These are phyloP conservation scores for Phycomyces nitens DNA, from an alignment of 192 early-diverging fungal species.

Conservation along the genomic window DNA sequence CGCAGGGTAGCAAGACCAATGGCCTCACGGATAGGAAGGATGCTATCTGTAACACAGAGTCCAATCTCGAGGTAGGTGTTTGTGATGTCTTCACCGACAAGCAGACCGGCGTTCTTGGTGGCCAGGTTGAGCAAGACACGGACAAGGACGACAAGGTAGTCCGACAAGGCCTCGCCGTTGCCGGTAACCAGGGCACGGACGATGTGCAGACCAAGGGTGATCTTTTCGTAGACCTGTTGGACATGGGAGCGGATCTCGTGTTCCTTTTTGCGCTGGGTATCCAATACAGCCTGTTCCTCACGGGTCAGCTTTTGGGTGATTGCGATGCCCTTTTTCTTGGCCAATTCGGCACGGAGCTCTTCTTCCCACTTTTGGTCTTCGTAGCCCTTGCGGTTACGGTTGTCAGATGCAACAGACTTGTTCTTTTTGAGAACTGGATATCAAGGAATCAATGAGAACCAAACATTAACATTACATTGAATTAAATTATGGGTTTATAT, in stretches of 20 bases:
- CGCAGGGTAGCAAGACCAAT: constrained; percentile 52
- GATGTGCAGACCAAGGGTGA: constrained; percentile 63
- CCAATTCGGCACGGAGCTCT: constrained; percentile 68
- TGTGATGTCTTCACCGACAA: constrained; percentile 56
- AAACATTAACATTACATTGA: neutral
- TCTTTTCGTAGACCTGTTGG: constrained; percentile 39
- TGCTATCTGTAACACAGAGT: constrained; percentile 37
- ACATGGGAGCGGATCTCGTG: constrained; percentile 64
- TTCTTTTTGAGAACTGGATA: constrained; percentile 52
- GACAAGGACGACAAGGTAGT: constrained; percentile 56
- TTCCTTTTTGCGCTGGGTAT: constrained; percentile 73
- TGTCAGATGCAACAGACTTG: constrained; percentile 41
- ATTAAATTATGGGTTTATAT: constrained; percentile 7
- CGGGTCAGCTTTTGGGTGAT: constrained; percentile 58
- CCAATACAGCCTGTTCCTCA: constrained; percentile 71
- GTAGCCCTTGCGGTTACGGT: constrained; percentile 47
- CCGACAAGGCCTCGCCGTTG: constrained; percentile 48
- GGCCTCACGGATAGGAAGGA: constrained; percentile 38
- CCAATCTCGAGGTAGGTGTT: constrained; percentile 56
- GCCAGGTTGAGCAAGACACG: constrained; percentile 51
- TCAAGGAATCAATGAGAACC: neutral
- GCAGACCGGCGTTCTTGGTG: constrained; percentile 44
- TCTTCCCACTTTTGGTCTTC: constrained; percentile 79
- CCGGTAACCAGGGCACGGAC: constrained; percentile 63
- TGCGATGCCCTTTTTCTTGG: constrained; percentile 57